These are phyloP conservation scores for Lactarius quietus DNA, from an alignment of 768 basidiomycete species.

Conservation along the genomic window DNA sequence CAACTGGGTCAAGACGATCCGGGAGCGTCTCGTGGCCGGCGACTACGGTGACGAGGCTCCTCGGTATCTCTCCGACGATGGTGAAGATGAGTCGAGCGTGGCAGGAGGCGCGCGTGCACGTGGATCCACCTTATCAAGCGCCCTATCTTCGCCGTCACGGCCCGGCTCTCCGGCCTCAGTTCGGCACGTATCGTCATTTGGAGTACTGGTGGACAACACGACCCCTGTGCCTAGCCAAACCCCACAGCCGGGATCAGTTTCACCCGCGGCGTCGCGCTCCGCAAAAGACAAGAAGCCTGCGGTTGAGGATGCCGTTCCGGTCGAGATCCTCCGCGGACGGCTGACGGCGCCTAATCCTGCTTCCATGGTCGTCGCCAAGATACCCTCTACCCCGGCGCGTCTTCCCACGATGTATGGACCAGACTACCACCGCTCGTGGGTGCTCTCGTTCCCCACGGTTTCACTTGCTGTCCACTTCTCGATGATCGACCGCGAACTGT, in stretches of 20 bases:
- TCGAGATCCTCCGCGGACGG: conserved; percentile 63
- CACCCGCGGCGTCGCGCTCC: conserved; percentile 19
- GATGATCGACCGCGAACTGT: conserved; percentile 86
- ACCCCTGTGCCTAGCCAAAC: conserved; percentile 8
- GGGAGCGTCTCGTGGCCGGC: conserved; percentile 58
- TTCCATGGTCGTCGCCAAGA: conserved; percentile 30
- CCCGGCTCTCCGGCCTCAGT: conserved; percentile 22
- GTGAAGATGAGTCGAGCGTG: conserved; percentile 33
- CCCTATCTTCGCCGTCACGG: conserved; percentile 17
- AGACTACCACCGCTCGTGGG: conserved; percentile 65
- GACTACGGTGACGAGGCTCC: conserved; percentile 62
- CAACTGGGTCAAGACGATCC: conserved; percentile 73
- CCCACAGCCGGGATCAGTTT: not conserved
- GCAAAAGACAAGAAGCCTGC: conserved; percentile 46
- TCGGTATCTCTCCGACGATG: conserved; percentile 50
- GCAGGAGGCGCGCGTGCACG: not conserved
- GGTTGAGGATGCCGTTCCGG: conserved; percentile 59
- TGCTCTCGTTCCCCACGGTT: conserved; percentile 59
- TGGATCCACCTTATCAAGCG: conserved; percentile 10
- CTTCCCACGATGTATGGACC: conserved; percentile 25
- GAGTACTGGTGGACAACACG: conserved; percentile 12
- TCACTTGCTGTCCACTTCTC: conserved; percentile 73
- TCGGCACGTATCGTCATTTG: conserved; percentile 18
- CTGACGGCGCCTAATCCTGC: conserved; percentile 36
- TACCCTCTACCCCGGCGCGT: conserved; percentile 30